Base-by-base conservation (phyloP, 108 stramenopile species). In the Cylindrotheca closterium region DNA sequence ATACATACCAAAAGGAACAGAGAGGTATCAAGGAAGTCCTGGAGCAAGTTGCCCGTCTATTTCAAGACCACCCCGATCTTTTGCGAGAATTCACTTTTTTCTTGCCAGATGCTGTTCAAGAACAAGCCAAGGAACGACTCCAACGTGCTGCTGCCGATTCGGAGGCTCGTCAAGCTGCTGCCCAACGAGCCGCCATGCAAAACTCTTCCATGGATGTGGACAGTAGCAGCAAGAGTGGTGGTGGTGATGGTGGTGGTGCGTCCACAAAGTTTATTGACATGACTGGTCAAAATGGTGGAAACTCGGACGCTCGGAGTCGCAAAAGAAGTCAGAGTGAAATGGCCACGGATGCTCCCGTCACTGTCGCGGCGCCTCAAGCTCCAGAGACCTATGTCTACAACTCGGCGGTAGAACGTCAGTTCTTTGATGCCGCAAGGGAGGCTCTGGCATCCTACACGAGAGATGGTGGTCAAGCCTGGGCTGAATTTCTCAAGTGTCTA, bases 1-100 rank as follows among this genome's bases (percentile, higher is more conserved):
- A 94, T 74, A 94, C 96, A 5, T 96, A 96, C 67, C 96, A 96
- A 63, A 91, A 92, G 67, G 92, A 94, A 67, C 96, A 96, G 79
- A 84, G 89, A 15, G 93, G 95, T 30, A 96, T 96, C 75, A 93
- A 94, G 77, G 90, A 94, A 73, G 96, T 96, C 3, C 63, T 96
- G 59, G 93, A 94, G 67, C 86, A 93, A 68, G 96, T 96, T 24
- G 86, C 93, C 22, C 74, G 78, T 54, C 75, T 96, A 37, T 96
- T 96, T 68, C 81, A 86, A 32, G 93, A 96, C 66, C 96, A 96
- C 75, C 93, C 96, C 10, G 96, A 96, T 78, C 74, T 96, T 1
- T 68, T 96, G 67, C 86, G 86, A 57, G 93, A 96, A 58, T 96
- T 96, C 65, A 96, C 96, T 21, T 96, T 89, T 74, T 96, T 96